Percentiles rank a stretch among this genome's conserved stretches.
These are phyloP conservation scores for Ogataea thermomethanolica DNA, from an alignment of 805 yeast genomes.

Conservation along the genomic window DNA sequence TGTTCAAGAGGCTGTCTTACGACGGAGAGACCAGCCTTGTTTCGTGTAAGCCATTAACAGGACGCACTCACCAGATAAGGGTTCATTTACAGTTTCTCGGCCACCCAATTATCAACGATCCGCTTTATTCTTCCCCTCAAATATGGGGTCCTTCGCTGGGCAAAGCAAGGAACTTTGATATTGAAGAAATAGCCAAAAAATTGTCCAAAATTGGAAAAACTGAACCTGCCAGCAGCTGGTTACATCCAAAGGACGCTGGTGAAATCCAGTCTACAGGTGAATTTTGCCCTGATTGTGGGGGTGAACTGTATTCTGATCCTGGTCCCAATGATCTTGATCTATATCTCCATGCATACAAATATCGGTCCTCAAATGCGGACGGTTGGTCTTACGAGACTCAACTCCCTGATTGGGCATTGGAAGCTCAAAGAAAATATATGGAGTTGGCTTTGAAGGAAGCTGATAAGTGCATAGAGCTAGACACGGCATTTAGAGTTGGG, in stretches of 20 bases:
- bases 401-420: conserved; percentile 80
- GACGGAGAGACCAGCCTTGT: conserved; percentile 69
- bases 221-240: conserved; percentile 64
- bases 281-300: conserved; percentile 61
- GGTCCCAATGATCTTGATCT: conserved; percentile 81
- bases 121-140: conserved; percentile 71
- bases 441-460: conserved; percentile 75
- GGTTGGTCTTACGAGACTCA: conserved; percentile 73
- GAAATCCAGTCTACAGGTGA: conserved; percentile 56
- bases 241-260: conserved; percentile 53
- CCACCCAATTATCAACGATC: conserved; percentile 88
- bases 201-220: conserved; percentile 71
- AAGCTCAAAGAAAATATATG: conserved; percentile 61
- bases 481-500: conserved; percentile 92
- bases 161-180: conserved; percentile 47
- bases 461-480: conserved; percentile 71
- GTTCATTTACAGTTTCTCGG: conserved; percentile 92
- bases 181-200: conserved; percentile 40
- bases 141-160: conserved; percentile 85
- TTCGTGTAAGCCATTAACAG: conserved; percentile 81
- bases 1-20: conserved; percentile 62
- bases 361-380: conserved; percentile 48
- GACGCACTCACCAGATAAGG: conserved; percentile 93
- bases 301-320: conserved; percentile 80
- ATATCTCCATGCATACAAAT: conserved; percentile 88